Evolutionary conservation across 768 basidiomycete genomes (phyloP).

Genomic region (Coprinopsis strossmayeri): DNA sequence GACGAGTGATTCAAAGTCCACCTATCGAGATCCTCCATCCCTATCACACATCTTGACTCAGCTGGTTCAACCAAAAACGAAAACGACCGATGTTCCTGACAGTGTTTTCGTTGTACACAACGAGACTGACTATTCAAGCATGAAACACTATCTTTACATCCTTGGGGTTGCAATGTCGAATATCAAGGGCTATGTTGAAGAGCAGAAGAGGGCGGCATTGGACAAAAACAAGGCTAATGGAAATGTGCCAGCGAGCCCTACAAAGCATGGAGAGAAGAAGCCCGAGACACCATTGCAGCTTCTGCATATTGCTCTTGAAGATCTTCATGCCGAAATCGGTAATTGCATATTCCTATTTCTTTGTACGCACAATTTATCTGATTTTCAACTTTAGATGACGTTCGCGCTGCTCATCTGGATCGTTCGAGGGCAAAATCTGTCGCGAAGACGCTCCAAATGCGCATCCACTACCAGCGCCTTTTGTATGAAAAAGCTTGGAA

Average conservation of each 20-base stretch:
- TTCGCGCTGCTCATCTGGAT: constrained; percentile 68
- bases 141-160: constrained; percentile 49
- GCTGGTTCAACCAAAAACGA: constrained; percentile 19
- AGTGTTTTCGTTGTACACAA: constrained; percentile 47
- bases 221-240: constrained; percentile 9
- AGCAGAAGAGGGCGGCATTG: constrained; percentile 23
- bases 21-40: constrained; percentile 39
- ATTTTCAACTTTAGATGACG: constrained; percentile 45
- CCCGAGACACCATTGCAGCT: constrained; percentile 39
- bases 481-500: constrained; percentile 2
- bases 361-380: background rate
- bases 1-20: constrained; percentile 24
- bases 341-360: constrained; percentile 17
- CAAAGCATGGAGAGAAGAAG: constrained; percentile 21
- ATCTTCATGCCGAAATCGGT: constrained; percentile 59
- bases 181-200: constrained; percentile 50
- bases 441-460: constrained; percentile 57
- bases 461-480: constrained; percentile 48
- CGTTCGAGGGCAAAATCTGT: constrained; percentile 68
- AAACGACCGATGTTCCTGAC: no score
- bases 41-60: constrained; percentile 33
- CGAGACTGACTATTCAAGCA: constrained; percentile 54
- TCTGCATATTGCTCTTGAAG: constrained; percentile 42
- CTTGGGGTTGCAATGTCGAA: constrained; percentile 55
- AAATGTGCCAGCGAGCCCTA: constrained; percentile 12